These are phyloP conservation scores for Boletus vermiculosoides DNA, from an alignment of 768 basidiomycete genomes.

Conservation along the genomic window DNA sequence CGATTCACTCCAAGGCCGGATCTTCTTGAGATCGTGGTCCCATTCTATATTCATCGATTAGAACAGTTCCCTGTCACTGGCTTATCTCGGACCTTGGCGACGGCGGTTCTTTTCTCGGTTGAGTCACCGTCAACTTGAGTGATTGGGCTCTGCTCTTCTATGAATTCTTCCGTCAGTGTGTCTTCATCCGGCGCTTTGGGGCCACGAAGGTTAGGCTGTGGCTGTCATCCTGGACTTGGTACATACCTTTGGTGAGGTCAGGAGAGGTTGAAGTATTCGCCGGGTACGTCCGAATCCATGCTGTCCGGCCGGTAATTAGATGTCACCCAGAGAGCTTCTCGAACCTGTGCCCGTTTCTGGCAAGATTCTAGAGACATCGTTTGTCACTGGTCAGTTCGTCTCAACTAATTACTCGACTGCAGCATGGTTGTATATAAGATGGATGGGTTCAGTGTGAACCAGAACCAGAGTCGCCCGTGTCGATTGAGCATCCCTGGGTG, in stretches of 20 bases:
- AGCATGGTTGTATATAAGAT: background rate
- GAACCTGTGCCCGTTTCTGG: background rate
- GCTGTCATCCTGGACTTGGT: background rate
- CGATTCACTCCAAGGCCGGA: background rate
- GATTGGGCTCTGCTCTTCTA: background rate
- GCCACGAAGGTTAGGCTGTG: background rate
- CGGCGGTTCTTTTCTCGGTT: background rate
- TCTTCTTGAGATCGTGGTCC: background rate
- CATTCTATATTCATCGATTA: background rate
- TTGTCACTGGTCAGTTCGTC: background rate
- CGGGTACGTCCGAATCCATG: background rate
- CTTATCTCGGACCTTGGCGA: background rate
- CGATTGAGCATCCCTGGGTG: background rate
- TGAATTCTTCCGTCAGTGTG: background rate
- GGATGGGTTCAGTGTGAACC: background rate
- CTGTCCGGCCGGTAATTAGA: background rate
- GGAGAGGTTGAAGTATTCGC: no score
- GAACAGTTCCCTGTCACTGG: no score
- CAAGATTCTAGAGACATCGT: background rate
- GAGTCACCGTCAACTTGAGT: no score
- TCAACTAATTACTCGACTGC: background rate
- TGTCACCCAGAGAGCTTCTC: background rate
- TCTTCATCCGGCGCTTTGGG: background rate
- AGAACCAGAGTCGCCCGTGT: no score
- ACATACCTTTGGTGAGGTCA: no score